Percentiles rank a stretch among this genome's conserved stretches.
These are phyloP conservation scores for Toxicodendron radicans DNA, from an alignment of 345 rosid genomes.

Conservation along the genomic window DNA sequence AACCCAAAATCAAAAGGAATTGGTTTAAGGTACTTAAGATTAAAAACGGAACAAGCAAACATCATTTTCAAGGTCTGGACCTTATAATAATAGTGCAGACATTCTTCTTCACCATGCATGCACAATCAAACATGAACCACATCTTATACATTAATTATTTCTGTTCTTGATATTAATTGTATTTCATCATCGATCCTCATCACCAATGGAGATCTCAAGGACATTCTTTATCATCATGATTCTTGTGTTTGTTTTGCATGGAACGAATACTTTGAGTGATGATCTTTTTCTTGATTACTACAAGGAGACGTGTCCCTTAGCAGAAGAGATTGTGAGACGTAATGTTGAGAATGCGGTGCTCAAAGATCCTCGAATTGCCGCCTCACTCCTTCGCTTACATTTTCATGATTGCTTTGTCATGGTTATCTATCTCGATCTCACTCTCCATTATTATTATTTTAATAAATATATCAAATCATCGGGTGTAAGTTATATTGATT, in stretches of 20 bases:
- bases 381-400: constrained; percentile 78
- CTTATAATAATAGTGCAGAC: not conserved
- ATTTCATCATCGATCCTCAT: constrained; percentile 3
- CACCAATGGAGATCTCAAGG: constrained; percentile 32
- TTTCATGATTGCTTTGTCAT: constrained; percentile 86
- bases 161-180: not conserved
- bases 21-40: constrained; percentile 15
- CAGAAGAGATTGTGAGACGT: constrained; percentile 61
- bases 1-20: constrained; percentile 1
- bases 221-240: constrained; percentile 15
- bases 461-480: too few relatives aligned
- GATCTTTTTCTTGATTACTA: constrained; percentile 55
- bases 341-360: constrained; percentile 56
- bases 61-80: not conserved
- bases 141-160: not conserved
- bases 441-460: too few relatives aligned
- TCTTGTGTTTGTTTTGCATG: constrained; percentile 28
- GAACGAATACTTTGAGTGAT: constrained; percentile 16
- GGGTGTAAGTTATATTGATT: not conserved
- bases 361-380: constrained; percentile 78
- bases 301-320: constrained; percentile 72
- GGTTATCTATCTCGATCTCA: constrained; percentile 29
- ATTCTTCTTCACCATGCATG: not conserved
- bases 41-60: constrained; percentile 5
- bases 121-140: not conserved